Evolutionary conservation across 2,329 filamentous ascomycete species (phyloP), one percentile per base, ranked within the genome.

Genomic region (Aschersonia sp.): DNA sequence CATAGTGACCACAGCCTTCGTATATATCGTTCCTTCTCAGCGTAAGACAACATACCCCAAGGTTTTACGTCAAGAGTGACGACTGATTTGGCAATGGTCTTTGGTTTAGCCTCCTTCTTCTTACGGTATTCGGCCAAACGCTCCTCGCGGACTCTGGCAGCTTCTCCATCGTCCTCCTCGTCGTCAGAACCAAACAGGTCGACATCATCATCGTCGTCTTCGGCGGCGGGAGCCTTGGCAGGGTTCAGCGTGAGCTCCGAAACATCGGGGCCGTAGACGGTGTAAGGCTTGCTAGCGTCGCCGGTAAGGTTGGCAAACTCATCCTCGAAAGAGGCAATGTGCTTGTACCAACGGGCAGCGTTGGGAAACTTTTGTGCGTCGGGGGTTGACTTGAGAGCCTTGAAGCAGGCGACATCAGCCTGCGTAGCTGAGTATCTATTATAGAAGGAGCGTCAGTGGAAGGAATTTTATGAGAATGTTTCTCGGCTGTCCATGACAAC

Each of bases 271-370:
- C 92, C 92, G 73, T 97, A 97, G 66, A 83, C 78, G 60, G 85
- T 89, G 76, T 83, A 86, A 57, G 83, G 76, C 76, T 92, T 88
- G 68, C 85, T 84, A 59, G 89, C 79, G 72, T 97, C 90, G 68
- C 92, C 92, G 50, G 87, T 79, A 46, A 98, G 85, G 55, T 81
- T 85, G 61, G 84, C 76, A 75, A 97, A 97, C 70, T 97, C 90
- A 58, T 84, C 77, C 78, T 94, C 83, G 75, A 86, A 95, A 60
- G 85, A 85, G 68, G 85, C 80, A 65, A 96, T 87, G 81, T 98
- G 90, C 81, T 94, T 95, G 82, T 95, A 96, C 92, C 92, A 98
- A 70, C 92, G 85, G 65, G 87, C 87, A 63, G 85, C 88, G 74
- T 95, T 77, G 63, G 90, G 88, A 81, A 85, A 95, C 76, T 94